phyloP scores from a whole-genome alignment of 805 yeast species.

The Wickerhamomyces bovis region DNA sequence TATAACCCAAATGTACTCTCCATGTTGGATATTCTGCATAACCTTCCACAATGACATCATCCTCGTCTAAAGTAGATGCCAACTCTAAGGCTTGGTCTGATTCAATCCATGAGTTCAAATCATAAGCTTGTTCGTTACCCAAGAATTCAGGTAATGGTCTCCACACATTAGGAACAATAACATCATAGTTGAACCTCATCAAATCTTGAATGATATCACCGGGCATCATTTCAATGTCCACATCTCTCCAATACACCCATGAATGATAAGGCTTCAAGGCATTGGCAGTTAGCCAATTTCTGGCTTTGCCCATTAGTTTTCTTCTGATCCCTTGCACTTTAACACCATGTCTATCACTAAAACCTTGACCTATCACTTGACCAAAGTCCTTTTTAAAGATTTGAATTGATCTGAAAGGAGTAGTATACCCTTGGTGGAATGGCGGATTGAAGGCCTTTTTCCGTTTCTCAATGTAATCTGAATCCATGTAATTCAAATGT shows the following conservation, averaged over 20 bases:
- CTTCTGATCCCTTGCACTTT: conserved; percentile 82
- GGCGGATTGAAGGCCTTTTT: conserved; percentile 58
- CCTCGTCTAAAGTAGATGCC: conserved; percentile 62
- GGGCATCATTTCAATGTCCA: conserved; percentile 77
- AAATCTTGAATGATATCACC: conserved; percentile 68
- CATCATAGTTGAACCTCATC: conserved; percentile 66
- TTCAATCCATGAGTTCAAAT: conserved; percentile 95
- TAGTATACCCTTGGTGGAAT: conserved; percentile 52
- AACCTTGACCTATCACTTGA: conserved; percentile 79
- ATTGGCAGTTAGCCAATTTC: conserved; percentile 74
- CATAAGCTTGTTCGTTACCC: conserved; percentile 91
- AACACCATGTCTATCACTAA: conserved; percentile 77
- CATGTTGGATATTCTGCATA: conserved; percentile 84
- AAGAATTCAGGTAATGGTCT: conserved; percentile 91
- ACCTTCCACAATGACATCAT: conserved; percentile 85
- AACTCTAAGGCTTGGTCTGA: conserved; percentile 66
- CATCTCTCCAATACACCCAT: conserved; percentile 92
- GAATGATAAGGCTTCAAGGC: conserved; percentile 80
- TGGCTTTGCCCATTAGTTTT: conserved; percentile 79
- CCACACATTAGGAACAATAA: conserved; percentile 89
- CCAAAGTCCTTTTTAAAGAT: conserved; percentile 82
- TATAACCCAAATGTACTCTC: conserved; percentile 75
- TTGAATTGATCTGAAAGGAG: conserved; percentile 73
- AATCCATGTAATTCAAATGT: conserved; percentile 66
- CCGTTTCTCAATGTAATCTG: conserved; percentile 51